Evolutionary conservation across 331 rosid species (phyloP), one percentile per base, ranked within the genome.

Genomic region (Dryas integrifolia): DNA sequence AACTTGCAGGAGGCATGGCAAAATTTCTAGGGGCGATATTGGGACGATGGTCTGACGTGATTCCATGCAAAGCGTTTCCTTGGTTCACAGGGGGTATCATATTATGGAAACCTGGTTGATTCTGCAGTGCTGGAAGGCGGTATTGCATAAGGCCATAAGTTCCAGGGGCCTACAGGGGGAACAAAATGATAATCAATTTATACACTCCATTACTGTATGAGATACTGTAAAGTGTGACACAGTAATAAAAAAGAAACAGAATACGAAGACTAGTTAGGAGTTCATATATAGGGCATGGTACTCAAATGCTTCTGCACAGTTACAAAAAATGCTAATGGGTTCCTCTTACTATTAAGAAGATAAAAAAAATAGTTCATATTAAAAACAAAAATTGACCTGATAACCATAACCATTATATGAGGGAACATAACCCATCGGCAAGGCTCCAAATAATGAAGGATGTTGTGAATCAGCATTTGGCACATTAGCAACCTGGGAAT

Each of bases 381-480:
- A 9, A 18, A 39, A 9, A 58, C 30, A 56, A 41, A 60, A 73
- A 85, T 79, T 74, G 61, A 95, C 99, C 97, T 92, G 99, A 81
- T 90, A 92, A 79, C 98, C 89, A 82, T 88, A 95, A 41, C 98
- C 99, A 73, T 95, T 95, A 78, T 90, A 95, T 16, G 90, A 87
- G 21, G 99, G 91, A 79, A 86, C 87, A 81, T 92, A 95, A 77
- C 98, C 82, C 88, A 86, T 84, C 38, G 98, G 98, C 82, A 95
- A 30, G 57, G 97, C 96, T 83, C 97, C 98, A 82, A 92, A 95
- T 73, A 95, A 77, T 46, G 98, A 90, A 8, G 96, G 90, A 76
- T 87, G 97, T 73, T 89, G 99, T 30, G 92, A 79, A 77, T 92
- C 97, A 60, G 83, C 77, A 77, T 81, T 84, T 18, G 85, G 84